Evolutionary conservation across 2,329 filamentous ascomycete genomes (phyloP).

Genomic region (Microsporum audouinii): DNA sequence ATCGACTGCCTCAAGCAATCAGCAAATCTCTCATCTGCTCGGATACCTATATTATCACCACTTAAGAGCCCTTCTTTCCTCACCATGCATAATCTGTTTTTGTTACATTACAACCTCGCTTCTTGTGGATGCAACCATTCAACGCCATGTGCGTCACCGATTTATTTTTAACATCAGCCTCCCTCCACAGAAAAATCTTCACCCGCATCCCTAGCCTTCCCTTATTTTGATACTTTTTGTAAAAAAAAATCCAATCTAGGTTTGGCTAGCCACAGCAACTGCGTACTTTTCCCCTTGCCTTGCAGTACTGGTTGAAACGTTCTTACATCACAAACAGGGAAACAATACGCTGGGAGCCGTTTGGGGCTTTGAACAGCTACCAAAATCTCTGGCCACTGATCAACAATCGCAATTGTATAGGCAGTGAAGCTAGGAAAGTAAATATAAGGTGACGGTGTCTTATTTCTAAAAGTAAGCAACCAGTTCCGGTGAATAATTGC

Average conservation of each 20-base stretch:
- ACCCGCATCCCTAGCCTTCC: background rate
- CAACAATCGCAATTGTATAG: no score
- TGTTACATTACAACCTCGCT: background rate
- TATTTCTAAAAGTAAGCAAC: background rate
- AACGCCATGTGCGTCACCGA: background rate
- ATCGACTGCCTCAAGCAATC: background rate
- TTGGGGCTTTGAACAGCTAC: background rate
- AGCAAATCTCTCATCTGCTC: background rate
- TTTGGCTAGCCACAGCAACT: background rate
- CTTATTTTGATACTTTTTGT: background rate
- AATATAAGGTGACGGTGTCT: background rate
- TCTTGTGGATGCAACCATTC: background rate
- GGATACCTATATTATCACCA: background rate
- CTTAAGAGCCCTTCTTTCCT: background rate
- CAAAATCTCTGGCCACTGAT: no score
- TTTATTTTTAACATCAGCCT: slow-evolving; percentile 1
- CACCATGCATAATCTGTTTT: background rate
- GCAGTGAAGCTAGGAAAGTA: background rate
- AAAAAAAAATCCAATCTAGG: background rate
- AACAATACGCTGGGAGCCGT: background rate
- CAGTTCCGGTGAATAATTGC: background rate
- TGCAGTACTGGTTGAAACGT: background rate
- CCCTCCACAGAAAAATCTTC: background rate
- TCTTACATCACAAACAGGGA: background rate
- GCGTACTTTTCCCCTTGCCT: background rate